Conservation (phyloP, 2,329 filamentous ascomycete genomes). For the Lasiodiplodia sp. region DNA sequence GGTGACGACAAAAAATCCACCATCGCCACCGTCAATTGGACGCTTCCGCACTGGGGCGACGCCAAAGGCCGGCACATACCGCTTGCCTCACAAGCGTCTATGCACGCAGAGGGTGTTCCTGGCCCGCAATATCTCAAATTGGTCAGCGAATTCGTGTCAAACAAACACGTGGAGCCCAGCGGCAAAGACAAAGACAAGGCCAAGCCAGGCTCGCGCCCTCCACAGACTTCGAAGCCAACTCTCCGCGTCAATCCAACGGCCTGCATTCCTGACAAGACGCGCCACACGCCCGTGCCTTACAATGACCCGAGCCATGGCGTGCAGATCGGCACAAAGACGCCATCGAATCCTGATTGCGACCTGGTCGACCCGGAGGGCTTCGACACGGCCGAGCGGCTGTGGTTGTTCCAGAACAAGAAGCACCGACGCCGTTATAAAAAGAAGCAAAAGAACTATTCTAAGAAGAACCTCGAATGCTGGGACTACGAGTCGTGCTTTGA, state of each 20-base stretch:
- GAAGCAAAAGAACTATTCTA: too few relatives aligned
- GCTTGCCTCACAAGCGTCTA: neutral
- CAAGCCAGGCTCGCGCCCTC: too few relatives aligned
- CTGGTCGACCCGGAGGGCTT: neutral
- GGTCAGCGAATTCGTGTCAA: neutral
- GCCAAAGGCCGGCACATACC: neutral
- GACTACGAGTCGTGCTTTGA: conserved; percentile 6
- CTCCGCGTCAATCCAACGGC: too few relatives aligned
- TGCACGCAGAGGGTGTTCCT: neutral
- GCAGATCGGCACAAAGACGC: neutral
- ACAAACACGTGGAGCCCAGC: too few relatives aligned
- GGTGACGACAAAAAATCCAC: neutral
- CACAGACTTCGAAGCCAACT: too few relatives aligned
- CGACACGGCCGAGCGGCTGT: neutral
- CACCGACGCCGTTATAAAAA: neutral
- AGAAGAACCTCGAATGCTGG: neutral
- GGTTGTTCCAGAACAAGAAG: conserved; percentile 7
- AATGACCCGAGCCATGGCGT: neutral
- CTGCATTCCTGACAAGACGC: neutral
- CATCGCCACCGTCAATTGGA: neutral
- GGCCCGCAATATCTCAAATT: neutral
- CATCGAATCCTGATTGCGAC: neutral
- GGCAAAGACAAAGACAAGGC: too few relatives aligned
- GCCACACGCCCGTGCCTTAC: neutral
- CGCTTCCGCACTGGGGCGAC: neutral